A percentile compares a stretch with the other conserved stretches of the same genome.
Conservation (phyloP, 495 filamentous ascomycete genomes). For the Jackrogersella multiformis region DNA sequence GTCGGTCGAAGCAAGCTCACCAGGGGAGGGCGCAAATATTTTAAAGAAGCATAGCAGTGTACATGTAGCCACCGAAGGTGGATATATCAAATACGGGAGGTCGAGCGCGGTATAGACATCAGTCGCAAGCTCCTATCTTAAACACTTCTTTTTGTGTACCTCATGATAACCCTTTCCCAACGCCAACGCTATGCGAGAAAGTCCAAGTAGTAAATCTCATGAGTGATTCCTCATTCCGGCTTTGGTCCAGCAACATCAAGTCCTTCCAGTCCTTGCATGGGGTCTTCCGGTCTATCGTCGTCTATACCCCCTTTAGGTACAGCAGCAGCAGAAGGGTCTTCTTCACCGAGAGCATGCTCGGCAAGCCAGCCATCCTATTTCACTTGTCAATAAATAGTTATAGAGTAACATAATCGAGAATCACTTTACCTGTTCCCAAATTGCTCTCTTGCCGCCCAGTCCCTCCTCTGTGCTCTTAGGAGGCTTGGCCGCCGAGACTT, state of each 20-base stretch:
- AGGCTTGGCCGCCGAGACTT: slow-evolving; percentile 89
- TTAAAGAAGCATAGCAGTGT: slow-evolving; percentile 42
- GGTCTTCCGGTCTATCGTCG: slow-evolving; percentile 73
- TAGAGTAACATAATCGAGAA: too few species aligned
- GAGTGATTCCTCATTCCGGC: slow-evolving; percentile 64
- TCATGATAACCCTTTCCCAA: slow-evolving; percentile 44
- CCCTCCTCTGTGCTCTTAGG: slow-evolving; percentile 89
- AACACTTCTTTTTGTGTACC: slow-evolving; percentile 30
- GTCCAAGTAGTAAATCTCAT: slow-evolving; percentile 18
- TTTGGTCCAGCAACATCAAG: slow-evolving; percentile 94
- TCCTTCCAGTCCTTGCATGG: slow-evolving; percentile 95
- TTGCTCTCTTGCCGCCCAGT: slow-evolving; percentile 90
- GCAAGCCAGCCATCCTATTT: slow-evolving; percentile 90
- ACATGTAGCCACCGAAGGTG: slow-evolving; percentile 37
- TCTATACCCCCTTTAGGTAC: slow-evolving; percentile 60
- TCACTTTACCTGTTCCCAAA: slow-evolving; percentile 91
- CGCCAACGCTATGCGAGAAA: slow-evolving; percentile 57
- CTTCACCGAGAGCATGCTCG: slow-evolving; percentile 88
- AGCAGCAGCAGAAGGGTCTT: slow-evolving; percentile 75
- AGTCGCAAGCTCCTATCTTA: slow-evolving; percentile 34
- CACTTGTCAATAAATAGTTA: slow-evolving; percentile 49
- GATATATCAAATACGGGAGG: slow-evolving; percentile 41
- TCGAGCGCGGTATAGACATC: slow-evolving; percentile 40
- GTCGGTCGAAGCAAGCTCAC: slow-evolving; percentile 21
- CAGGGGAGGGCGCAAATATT: slow-evolving; percentile 27